Base-by-base conservation (phyloP, 148 eudicot species). In the Suaeda aralocaspica region DNA sequence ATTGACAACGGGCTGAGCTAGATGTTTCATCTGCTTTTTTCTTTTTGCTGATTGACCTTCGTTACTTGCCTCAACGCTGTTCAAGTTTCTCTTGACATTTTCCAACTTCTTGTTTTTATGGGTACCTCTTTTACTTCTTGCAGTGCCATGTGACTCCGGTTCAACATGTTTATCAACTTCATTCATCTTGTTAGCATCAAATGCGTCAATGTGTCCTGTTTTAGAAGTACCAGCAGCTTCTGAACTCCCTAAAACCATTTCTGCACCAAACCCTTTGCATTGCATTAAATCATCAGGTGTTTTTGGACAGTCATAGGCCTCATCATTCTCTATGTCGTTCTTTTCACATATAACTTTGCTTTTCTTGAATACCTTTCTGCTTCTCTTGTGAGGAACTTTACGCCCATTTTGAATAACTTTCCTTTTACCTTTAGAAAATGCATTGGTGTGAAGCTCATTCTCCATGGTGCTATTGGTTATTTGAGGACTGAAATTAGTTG, bases 381-480 rank as follows among this genome's bases (percentile, higher is more conserved):
- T 73, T 73, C 84, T 84, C 82, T 83, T 88, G 28, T 39, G 64
- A 51, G 69, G 55, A 15, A 36, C 65, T 77, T 39, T 65, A 53
- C 9, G 24, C 53, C 72, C 62, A 63, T 65, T 62, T 45, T 58
- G 68, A 18, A 61, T 55, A 34, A 36, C 53, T 60, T 60, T 12
- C 30, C 13, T 46, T 63, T 80, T 60, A 36, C 60, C 63, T 52
- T 61, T 67, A 58, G 73, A 69, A 62, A 69, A 79, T 39, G 81
- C 65, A 16, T 64, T 33, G 31, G 48, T 31, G 30, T 46, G 52
- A 18, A 45, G 36, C 57, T 53, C 66, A 19, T 16, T 66, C 33
- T 73, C 72, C 68, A 8, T 52, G 48, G 63, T 29, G 18, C 22
- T 64, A 57, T 56, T 55, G 31, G 21, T 59, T 73, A 44, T 67